Evolutionary conservation across 495 filamentous ascomycete species (phyloP).

Genomic region (Aspergillus incahuasiensis): DNA sequence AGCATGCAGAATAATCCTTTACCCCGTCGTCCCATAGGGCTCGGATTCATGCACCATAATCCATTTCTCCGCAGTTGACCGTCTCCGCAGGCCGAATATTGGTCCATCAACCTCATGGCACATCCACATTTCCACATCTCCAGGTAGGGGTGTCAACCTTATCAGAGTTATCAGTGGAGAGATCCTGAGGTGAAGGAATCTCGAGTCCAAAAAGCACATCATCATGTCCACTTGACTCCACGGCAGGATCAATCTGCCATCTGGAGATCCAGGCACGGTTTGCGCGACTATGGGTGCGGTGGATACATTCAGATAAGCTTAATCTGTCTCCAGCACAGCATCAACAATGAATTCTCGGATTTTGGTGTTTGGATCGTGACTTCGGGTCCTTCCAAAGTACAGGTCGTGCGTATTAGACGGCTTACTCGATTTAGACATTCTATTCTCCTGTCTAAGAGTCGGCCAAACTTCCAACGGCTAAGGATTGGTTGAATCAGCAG

Average conservation of each 20-base stretch:
- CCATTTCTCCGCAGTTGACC: conserved; percentile 24
- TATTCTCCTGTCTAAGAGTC: background rate
- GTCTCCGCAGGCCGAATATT: conserved; percentile 21
- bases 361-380: background rate
- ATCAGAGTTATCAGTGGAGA: conserved; percentile 26
- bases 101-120: conserved; percentile 24
- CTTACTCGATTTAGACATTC: background rate
- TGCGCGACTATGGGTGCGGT: conserved; percentile 1
- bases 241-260: conserved; percentile 16
- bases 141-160: conserved; percentile 21
- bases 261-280: background rate
- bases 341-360: background rate
- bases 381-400: too few species aligned
- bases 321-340: background rate
- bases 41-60: conserved; percentile 16
- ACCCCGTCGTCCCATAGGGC: conserved; percentile 10
- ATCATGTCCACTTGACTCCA: conserved; percentile 23
- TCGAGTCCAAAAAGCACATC: conserved; percentile 13
- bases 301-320: conserved; percentile 12
- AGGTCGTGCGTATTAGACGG: background rate
- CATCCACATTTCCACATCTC: conserved; percentile 27
- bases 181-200: conserved; percentile 15
- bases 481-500: background rate
- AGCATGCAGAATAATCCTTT: conserved; percentile 8
- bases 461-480: background rate